Percentiles rank a stretch among this genome's conserved stretches.
Conservation (phyloP, 768 basidiomycete species). For the Phylloporus sp. region DNA sequence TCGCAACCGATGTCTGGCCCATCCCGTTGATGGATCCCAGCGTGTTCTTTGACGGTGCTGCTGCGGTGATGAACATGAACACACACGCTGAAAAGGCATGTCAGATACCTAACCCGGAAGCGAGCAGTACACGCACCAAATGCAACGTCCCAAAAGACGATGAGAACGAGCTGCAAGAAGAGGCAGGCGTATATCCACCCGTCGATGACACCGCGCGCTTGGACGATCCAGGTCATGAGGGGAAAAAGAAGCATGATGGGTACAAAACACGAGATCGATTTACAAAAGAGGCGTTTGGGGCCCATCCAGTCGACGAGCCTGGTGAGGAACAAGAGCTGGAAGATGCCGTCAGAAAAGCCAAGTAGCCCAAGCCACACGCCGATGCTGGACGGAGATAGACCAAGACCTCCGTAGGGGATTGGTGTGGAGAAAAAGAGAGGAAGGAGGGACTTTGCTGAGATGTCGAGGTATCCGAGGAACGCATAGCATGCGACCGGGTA, state of each 20-base stretch:
- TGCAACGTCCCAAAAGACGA: constrained; percentile 48
- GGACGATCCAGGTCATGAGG: constrained; percentile 36
- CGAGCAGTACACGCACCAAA: constrained; percentile 45
- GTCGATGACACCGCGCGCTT: constrained; percentile 45
- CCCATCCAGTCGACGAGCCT: constrained; percentile 34
- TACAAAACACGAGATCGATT: constrained; percentile 20
- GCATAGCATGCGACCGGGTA: constrained; percentile 34
- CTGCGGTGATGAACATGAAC: constrained; percentile 63
- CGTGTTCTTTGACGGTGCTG: constrained; percentile 49
- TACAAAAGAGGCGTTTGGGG: constrained; percentile 30
- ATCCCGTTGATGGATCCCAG: constrained; percentile 66
- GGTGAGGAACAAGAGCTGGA: constrained; percentile 40
- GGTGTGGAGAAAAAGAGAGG: constrained; percentile 42
- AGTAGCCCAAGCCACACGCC: constrained; percentile 34
- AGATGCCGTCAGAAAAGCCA: constrained; percentile 35
- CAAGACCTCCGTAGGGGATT: constrained; percentile 36
- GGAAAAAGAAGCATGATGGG: constrained; percentile 28
- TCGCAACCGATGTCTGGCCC: constrained; percentile 42
- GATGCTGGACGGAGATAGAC: constrained; percentile 35
- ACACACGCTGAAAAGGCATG: constrained; percentile 44
- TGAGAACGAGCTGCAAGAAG: constrained; percentile 42
- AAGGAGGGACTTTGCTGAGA: constrained; percentile 34
- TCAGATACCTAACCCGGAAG: not conserved
- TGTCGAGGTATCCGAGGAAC: constrained; percentile 35
- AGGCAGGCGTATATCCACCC: constrained; percentile 44